phyloP scores from a whole-genome alignment of 768 basidiomycete species.

The Tephrocybe sp. region DNA sequence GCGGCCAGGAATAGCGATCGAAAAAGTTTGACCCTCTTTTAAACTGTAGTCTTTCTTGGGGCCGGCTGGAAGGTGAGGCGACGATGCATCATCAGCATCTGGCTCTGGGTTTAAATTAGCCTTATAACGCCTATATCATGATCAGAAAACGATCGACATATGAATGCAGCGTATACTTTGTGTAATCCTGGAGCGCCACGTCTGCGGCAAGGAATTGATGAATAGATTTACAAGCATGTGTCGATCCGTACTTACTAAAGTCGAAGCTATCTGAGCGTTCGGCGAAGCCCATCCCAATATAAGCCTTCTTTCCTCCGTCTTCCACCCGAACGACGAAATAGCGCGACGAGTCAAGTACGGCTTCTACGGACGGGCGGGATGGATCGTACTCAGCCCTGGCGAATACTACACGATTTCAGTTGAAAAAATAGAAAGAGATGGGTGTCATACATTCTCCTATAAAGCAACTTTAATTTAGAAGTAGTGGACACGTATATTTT shows the following conservation, averaged over 20 bases:
- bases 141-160: constrained; percentile 5
- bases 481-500: neutral
- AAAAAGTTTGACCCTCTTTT: constrained; percentile 94
- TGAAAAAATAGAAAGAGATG: constrained; percentile 11
- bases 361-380: constrained; percentile 82
- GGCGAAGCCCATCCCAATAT: constrained; percentile 91
- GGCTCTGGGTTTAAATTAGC: constrained; percentile 58
- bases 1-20: constrained; percentile 88
- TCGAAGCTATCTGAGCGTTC: constrained; percentile 90
- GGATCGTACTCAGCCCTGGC: constrained; percentile 84
- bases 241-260: constrained; percentile 65
- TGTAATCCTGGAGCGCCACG: constrained; percentile 84
- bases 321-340: constrained; percentile 95
- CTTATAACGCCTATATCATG: constrained; percentile 52
- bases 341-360: constrained; percentile 92
- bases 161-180: constrained; percentile 50
- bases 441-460: constrained; percentile 67
- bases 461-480: constrained; percentile 10
- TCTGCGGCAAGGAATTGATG: constrained; percentile 40
- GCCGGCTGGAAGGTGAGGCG: constrained; percentile 71
- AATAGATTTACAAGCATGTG: constrained; percentile 9
- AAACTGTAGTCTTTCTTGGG: constrained; percentile 93
- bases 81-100: constrained; percentile 43
- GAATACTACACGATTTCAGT: constrained; percentile 59
- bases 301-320: constrained; percentile 84